Percentiles rank a stretch among this genome's conserved stretches.
phyloP scores from a whole-genome alignment of 345 rosid species.

The Populus ilicifolia region DNA sequence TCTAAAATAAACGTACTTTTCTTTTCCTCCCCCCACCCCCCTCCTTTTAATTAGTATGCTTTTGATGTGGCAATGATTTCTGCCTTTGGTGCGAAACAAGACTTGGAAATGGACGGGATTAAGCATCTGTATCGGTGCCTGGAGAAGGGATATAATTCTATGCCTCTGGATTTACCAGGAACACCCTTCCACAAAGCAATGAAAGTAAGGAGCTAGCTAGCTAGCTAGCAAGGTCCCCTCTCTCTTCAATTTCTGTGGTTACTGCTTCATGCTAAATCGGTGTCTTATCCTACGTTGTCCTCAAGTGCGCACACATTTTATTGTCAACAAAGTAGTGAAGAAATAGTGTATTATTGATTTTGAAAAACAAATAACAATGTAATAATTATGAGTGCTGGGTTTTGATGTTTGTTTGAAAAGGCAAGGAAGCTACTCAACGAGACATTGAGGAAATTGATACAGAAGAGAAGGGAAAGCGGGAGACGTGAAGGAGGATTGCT shows the following conservation, averaged over 20 bases:
- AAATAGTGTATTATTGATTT: not conserved
- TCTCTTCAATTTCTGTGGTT: too few relatives aligned
- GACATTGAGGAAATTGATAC: constrained; percentile 50
- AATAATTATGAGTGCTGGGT: not conserved
- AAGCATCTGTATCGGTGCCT: constrained; percentile 63
- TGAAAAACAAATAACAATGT: not conserved
- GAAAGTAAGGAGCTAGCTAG: constrained; percentile 40
- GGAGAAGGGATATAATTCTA: constrained; percentile 87
- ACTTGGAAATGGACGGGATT: constrained; percentile 52
- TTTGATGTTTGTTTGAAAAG: constrained; percentile 25
- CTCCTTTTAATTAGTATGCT: constrained; percentile 55
- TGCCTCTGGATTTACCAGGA: constrained; percentile 85
- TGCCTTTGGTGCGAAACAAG: constrained; percentile 60
- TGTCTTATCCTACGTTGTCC: not conserved
- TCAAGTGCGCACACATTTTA: not conserved
- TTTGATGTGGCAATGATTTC: constrained; percentile 90
- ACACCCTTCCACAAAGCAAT: constrained; percentile 76
- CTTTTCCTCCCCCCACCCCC: constrained; percentile 3
- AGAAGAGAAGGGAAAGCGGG: constrained; percentile 53
- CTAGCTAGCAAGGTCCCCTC: not conserved
- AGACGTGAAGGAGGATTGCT: constrained; percentile 52
- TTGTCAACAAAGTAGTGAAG: too few relatives aligned
- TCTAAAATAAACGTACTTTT: not conserved
- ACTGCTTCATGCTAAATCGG: too few relatives aligned
- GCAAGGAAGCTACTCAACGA: constrained; percentile 66